phyloP scores from a whole-genome alignment of 768 basidiomycete species.

The Kwoniella europaea region DNA sequence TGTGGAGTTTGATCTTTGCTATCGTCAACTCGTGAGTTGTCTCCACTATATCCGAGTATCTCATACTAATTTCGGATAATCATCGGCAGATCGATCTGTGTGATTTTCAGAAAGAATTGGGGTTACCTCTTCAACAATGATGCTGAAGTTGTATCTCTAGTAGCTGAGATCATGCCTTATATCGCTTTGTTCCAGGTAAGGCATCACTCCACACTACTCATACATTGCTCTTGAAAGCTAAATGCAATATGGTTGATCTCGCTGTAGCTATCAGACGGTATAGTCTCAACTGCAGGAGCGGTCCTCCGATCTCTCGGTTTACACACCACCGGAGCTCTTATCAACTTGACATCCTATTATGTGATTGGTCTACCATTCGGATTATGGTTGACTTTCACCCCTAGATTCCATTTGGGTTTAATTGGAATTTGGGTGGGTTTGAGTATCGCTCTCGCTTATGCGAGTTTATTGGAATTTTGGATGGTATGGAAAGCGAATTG shows the following conservation, averaged over 20 bases:
- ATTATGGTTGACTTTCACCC: constrained; percentile 63
- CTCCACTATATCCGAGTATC: background rate
- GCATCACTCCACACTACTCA: background rate
- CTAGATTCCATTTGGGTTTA: constrained; percentile 72
- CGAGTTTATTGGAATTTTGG: constrained; percentile 35
- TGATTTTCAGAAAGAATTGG: constrained; percentile 69
- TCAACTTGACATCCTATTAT: constrained; percentile 84
- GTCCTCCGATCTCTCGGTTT: constrained; percentile 83
- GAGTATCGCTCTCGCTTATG: constrained; percentile 48
- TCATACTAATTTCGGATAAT: background rate
- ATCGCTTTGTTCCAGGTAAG: constrained; percentile 64
- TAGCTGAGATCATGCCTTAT: constrained; percentile 73
- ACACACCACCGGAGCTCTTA: constrained; percentile 73
- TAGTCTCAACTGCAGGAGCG: constrained; percentile 70
- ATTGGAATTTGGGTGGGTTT: constrained; percentile 85
- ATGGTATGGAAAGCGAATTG: constrained; percentile 52
- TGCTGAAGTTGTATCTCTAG: constrained; percentile 65
- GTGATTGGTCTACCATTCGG: constrained; percentile 81
- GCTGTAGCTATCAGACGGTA: constrained; percentile 84
- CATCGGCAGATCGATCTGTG: constrained; percentile 20
- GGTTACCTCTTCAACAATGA: constrained; percentile 76
- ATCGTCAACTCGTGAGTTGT: constrained; percentile 65
- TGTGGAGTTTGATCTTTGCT: constrained; percentile 71
- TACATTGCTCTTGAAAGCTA: too few species aligned
- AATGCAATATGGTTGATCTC: background rate